Percentiles rank a stretch among this genome's conserved stretches.
These are phyloP conservation scores for Melianthus villosus DNA, from an alignment of 441 rosid species.

Conservation along the genomic window DNA sequence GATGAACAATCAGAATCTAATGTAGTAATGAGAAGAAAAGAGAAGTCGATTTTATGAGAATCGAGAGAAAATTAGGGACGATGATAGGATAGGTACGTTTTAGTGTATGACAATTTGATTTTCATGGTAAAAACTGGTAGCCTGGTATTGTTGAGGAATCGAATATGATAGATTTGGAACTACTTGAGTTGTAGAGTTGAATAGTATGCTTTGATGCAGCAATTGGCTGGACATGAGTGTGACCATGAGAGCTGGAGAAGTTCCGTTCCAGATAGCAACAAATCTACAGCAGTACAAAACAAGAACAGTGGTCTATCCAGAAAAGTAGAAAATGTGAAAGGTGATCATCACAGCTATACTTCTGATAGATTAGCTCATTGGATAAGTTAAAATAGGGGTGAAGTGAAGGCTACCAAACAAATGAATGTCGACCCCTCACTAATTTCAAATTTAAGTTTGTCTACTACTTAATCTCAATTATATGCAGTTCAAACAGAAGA, in stretches of 20 bases:
- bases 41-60: too few species aligned
- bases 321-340: conserved; percentile 50
- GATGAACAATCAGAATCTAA: background rate
- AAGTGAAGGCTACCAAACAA: conserved; percentile 6
- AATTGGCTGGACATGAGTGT: conserved; percentile 49
- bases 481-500: conserved; percentile 37
- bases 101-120: background rate
- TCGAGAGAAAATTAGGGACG: too few species aligned
- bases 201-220: conserved; percentile 18
- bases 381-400: conserved; percentile 3
- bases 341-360: too few species aligned
- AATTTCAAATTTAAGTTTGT: conserved; percentile 14
- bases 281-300: conserved; percentile 20
- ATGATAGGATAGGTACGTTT: background rate
- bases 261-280: conserved; percentile 50
- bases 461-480: conserved; percentile 12
- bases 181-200: background rate
- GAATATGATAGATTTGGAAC: background rate
- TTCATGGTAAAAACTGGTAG: background rate
- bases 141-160: background rate
- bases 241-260: conserved; percentile 35
- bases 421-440: conserved; percentile 8
- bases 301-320: conserved; percentile 36
- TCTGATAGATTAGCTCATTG: conserved; percentile 4
- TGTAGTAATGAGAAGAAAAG: too few species aligned